These are phyloP conservation scores for Brasenia schreberi DNA, from an alignment of 164 flowering plant genomes.

Conservation along the genomic window DNA sequence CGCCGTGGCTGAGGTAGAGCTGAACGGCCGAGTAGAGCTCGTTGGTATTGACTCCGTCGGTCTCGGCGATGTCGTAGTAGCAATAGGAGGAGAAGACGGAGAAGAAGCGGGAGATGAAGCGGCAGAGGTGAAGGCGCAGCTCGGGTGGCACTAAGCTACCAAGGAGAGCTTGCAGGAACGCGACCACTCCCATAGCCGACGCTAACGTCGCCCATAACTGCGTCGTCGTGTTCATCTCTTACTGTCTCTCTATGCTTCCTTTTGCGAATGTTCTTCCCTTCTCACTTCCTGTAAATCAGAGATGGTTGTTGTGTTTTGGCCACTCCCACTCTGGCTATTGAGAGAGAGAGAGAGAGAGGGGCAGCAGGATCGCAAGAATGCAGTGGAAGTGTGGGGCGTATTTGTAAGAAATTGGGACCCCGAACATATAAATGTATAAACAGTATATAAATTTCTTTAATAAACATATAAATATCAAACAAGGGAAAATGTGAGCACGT, in stretches of 20 bases:
- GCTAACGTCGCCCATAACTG: constrained; percentile 68
- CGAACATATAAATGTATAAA: no score
- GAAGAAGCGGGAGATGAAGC: constrained; percentile 37
- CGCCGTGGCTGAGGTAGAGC: constrained; percentile 53
- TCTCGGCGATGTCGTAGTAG: constrained; percentile 85
- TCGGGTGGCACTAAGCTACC: constrained; percentile 64
- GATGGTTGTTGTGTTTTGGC: neutral
- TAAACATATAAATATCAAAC: no score
- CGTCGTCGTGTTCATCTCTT: constrained; percentile 27
- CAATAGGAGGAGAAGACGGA: constrained; percentile 51
- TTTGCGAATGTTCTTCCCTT: neutral
- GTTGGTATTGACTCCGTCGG: constrained; percentile 89
- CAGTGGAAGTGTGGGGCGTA: neutral
- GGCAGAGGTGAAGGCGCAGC: constrained; percentile 40
- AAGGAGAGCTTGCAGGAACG: constrained; percentile 56
- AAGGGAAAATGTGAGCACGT: no score
- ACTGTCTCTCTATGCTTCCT: neutral
- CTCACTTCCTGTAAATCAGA: neutral
- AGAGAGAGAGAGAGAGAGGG: neutral
- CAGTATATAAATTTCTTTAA: no score
- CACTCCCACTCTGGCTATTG: neutral
- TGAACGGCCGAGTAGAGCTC: constrained; percentile 84
- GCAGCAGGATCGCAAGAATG: neutral
- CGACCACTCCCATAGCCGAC: constrained; percentile 57
- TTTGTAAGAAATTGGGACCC: no score